Percentiles rank a stretch among this genome's conserved stretches.
phyloP scores from a whole-genome alignment of 257 asterid species.

The Rehmannia glutinosa region DNA sequence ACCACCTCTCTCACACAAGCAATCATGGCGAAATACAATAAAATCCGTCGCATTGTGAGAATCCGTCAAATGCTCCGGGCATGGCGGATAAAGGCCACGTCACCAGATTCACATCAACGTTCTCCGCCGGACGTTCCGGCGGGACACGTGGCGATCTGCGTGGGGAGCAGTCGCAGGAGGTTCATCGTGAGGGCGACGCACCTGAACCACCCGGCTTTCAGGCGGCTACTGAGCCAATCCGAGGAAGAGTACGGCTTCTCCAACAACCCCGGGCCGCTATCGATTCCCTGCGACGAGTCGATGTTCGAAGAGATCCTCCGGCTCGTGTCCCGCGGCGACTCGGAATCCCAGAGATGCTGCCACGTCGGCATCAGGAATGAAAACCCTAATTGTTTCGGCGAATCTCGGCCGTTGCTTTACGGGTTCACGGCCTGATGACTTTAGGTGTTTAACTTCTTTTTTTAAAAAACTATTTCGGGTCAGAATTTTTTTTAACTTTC shows the following conservation, averaged over 20 bases:
- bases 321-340: conserved; percentile 33
- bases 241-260: conserved; percentile 82
- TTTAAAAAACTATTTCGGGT: too few species aligned
- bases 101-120: too few species aligned
- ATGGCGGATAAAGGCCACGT: conserved; percentile 56
- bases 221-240: conserved; percentile 50
- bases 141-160: conserved; percentile 76
- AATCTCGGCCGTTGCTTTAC: conserved; percentile 57
- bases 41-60: conserved; percentile 55
- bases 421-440: conserved; percentile 34
- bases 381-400: conserved; percentile 29
- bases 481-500: too few species aligned
- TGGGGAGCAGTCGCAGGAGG: conserved; percentile 48
- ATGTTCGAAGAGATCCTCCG: conserved; percentile 63
- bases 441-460: too few species aligned
- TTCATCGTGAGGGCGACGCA: conserved; percentile 63
- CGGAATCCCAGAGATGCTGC: too few species aligned
- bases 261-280: conserved; percentile 49
- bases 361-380: conserved; percentile 24
- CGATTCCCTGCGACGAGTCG: conserved; percentile 74
- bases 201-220: conserved; percentile 74
- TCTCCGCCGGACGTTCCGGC: conserved; percentile 70
- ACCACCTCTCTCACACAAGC: not conserved
- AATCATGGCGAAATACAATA: conserved; percentile 39
- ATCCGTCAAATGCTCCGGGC: conserved; percentile 71